A percentile compares a stretch with the other conserved stretches of the same genome.
These are phyloP conservation scores for Hypseocharis bilobata DNA, from an alignment of 441 rosid genomes.

Conservation along the genomic window DNA sequence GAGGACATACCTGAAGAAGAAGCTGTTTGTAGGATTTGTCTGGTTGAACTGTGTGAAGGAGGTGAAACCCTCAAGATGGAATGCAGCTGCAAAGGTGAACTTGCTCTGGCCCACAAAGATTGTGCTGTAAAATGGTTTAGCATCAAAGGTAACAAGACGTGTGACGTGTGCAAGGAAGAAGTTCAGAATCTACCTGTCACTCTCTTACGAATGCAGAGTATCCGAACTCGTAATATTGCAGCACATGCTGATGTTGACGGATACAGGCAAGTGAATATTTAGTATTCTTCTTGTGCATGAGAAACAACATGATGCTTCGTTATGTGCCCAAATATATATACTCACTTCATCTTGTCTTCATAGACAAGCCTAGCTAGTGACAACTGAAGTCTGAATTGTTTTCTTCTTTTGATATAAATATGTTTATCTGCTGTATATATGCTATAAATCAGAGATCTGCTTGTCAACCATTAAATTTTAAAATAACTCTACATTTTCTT, in stretches of 20 bases:
- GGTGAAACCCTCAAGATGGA: conserved; percentile 42
- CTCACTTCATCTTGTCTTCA: no score
- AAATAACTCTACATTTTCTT: background rate
- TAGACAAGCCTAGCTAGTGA: no score
- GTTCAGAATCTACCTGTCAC: conserved; percentile 41
- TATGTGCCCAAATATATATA: no score
- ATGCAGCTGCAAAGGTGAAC: conserved; percentile 48
- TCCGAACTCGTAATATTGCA: conserved; percentile 23
- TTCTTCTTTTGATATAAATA: no score
- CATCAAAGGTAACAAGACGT: conserved; percentile 41
- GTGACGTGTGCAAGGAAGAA: conserved; percentile 42
- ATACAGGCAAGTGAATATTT: conserved; percentile 36
- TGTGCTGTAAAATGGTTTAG: conserved; percentile 46
- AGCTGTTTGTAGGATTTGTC: conserved; percentile 45
- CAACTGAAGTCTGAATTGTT: no score
- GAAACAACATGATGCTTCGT: background rate
- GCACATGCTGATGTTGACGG: conserved; percentile 22
- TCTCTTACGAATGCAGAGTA: conserved; percentile 30
- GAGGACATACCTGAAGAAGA: conserved; percentile 46
- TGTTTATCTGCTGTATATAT: no score
- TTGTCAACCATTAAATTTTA: no score
- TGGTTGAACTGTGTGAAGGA: conserved; percentile 41
- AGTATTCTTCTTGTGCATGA: background rate
- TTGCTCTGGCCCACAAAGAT: conserved; percentile 41
- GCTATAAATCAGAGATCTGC: no score